Evolutionary conservation across 1,284 basidiomycete genomes (phyloP).

Genomic region (Trametes pubescens): DNA sequence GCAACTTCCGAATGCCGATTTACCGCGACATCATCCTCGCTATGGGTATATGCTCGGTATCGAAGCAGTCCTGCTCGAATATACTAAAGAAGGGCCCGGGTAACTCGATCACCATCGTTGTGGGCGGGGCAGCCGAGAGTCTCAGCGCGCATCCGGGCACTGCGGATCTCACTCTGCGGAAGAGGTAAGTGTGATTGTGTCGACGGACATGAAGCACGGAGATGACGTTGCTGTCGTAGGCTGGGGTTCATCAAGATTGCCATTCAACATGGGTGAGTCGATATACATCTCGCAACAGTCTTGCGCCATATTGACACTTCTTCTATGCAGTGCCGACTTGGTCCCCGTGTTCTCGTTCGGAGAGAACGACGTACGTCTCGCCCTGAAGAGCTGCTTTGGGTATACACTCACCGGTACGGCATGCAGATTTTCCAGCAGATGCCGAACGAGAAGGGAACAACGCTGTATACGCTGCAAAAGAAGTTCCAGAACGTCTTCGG

Average conservation of each 20-base stretch:
- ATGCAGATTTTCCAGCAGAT: slow-evolving; percentile 93
- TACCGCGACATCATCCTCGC: slow-evolving; percentile 92
- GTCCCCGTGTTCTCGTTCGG: slow-evolving; percentile 98
- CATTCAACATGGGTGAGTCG: slow-evolving; percentile 86
- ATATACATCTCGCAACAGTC: not conserved
- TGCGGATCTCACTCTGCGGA: slow-evolving; percentile 89
- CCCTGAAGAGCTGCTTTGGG: not conserved
- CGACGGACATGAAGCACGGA: not conserved
- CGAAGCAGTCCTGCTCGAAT: slow-evolving; percentile 88
- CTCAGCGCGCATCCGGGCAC: slow-evolving; percentile 95
- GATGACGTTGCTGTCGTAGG: slow-evolving; percentile 45
- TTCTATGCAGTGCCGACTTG: slow-evolving; percentile 76
- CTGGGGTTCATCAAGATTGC: slow-evolving; percentile 97
- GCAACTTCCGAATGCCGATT: slow-evolving; percentile 93
- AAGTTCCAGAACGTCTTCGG: slow-evolving; percentile 92
- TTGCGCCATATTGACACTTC: not conserved
- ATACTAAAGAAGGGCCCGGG: slow-evolving; percentile 82
- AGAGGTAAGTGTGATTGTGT: slow-evolving; percentile 56
- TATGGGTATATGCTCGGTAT: slow-evolving; percentile 92
- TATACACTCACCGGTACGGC: slow-evolving; percentile 2
- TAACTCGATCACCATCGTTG: slow-evolving; percentile 90
- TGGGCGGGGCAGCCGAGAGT: slow-evolving; percentile 96
- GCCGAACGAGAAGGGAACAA: slow-evolving; percentile 92
- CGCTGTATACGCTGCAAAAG: slow-evolving; percentile 88
- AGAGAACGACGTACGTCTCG: slow-evolving; percentile 88